Evolutionary conservation across 768 basidiomycete genomes (phyloP).

Genomic region (Lactarius vividus): DNA sequence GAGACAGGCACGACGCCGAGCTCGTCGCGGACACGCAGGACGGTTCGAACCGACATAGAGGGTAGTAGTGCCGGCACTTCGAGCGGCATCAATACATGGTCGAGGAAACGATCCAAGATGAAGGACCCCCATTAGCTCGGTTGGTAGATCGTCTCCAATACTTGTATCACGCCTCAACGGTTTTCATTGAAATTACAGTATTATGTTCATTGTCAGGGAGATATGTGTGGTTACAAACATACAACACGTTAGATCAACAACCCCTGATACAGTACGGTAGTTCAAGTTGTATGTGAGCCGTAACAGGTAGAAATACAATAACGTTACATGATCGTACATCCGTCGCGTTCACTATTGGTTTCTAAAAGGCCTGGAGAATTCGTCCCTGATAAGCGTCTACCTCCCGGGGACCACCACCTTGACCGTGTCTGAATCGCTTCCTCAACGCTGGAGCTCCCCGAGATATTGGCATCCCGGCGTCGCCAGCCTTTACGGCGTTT

Average conservation of each 20-base stretch:
- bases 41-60: neutral
- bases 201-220: slow-evolving; percentile 2
- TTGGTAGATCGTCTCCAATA: slow-evolving; percentile 16
- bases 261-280: slow-evolving; percentile 28
- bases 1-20: slow-evolving; percentile 3
- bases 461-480: slow-evolving; percentile 43
- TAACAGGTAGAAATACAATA: slow-evolving; percentile 20
- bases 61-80: neutral
- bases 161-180: neutral
- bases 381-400: slow-evolving; percentile 47
- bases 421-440: slow-evolving; percentile 30
- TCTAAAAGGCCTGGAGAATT: slow-evolving; percentile 48
- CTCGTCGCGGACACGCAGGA: neutral
- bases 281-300: neutral
- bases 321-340: slow-evolving; percentile 66
- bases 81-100: slow-evolving; percentile 12
- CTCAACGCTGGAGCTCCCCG: slow-evolving; percentile 34
- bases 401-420: slow-evolving; percentile 56
- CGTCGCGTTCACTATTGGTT: slow-evolving; percentile 46
- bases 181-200: slow-evolving; percentile 3
- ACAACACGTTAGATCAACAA: slow-evolving; percentile 33
- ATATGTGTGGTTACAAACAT: slow-evolving; percentile 10
- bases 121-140: slow-evolving; percentile 12
- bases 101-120: slow-evolving; percentile 21
- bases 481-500: slow-evolving; percentile 53